A percentile compares a stretch with the other conserved stretches of the same genome.
phyloP scores from a whole-genome alignment of 2,329 filamentous ascomycete genomes.

The Byssoonygena ceratinophila region DNA sequence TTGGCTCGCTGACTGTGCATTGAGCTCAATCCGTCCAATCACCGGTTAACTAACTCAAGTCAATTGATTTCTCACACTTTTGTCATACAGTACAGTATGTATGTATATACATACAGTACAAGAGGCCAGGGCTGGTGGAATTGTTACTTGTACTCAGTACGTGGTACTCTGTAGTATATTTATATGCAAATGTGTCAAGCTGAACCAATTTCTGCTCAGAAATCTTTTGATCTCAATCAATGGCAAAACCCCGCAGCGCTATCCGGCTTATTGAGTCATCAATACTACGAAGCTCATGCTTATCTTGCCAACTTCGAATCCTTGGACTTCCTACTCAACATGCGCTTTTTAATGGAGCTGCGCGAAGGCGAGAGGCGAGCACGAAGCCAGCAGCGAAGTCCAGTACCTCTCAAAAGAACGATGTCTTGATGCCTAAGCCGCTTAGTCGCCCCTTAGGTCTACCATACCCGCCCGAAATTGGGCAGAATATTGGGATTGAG shows the following conservation, averaged over 20 bases:
- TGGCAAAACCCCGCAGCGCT: neutral
- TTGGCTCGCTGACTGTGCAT: no score
- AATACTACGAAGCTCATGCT: conserved; percentile 21
- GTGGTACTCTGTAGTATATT: no score
- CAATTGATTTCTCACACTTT: no score
- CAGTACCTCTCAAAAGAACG: neutral
- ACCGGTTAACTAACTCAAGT: no score
- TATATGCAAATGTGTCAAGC: no score
- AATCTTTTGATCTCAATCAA: neutral
- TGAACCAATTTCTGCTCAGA: neutral
- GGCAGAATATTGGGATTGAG: conserved; percentile 75
- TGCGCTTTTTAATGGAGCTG: conserved; percentile 14
- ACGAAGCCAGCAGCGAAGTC: neutral
- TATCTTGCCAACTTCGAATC: conserved; percentile 29
- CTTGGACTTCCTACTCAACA: conserved; percentile 12
- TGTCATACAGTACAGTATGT: no score
- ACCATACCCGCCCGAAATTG: conserved; percentile 57
- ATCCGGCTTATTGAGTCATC: neutral
- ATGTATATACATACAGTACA: no score
- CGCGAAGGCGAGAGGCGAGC: neutral
- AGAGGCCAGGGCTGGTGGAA: no score
- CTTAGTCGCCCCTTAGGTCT: conserved; percentile 72
- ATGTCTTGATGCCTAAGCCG: conserved; percentile 21
- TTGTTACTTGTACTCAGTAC: no score
- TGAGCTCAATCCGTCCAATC: no score